Evolutionary conservation across 257 asterid species (phyloP), one percentile per base, ranked within the genome.

Genomic region (Ocimum tenuiflorum): DNA sequence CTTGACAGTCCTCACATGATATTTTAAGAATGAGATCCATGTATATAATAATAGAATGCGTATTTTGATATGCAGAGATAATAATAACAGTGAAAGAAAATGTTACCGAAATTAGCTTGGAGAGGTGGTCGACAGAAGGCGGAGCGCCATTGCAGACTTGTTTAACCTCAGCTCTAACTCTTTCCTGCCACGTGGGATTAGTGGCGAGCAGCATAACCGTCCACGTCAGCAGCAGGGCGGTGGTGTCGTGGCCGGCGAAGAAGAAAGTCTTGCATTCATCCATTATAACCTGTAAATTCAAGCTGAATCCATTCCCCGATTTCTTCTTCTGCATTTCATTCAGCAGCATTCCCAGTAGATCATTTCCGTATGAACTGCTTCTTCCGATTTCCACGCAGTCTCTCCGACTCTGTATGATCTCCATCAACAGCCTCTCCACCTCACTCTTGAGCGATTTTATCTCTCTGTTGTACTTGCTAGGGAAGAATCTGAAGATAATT

Each of bases 221-320:
- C 99, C 99, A 92, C 0, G 95, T 90, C 10, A 92, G 94, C 76
- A 88, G 73, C 1, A 92, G 80, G 0, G 99, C 91, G 0, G 99
- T 92, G 4, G 97, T 90, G 1, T 92, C 99, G 64, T 92, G 97
- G 4, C 99, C 99, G 8, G 99, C 96, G 56, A 94, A 94, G 74
- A 94, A 94, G 75, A 94, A 89, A 0, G 99, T 94, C 58, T 94
- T 94, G 85, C 95, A 86, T 61, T 94, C 99, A 48, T 94, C 99
- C 97, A 94, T 90, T 1, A 94, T 94, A 0, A 94, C 33, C 73
- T 90, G 96, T 8, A 94, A 12, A 52, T 85, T 86, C 51, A 90
- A 33, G 75, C 88, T 79, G 63, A 85, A 83, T 4, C 88, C 85
- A 15, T 73, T 66, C 13, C 59, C 72, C 0, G 80, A 66, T 63